Base-by-base conservation (phyloP, 306 rosid genomes). In the Carpinus viminea region DNA sequence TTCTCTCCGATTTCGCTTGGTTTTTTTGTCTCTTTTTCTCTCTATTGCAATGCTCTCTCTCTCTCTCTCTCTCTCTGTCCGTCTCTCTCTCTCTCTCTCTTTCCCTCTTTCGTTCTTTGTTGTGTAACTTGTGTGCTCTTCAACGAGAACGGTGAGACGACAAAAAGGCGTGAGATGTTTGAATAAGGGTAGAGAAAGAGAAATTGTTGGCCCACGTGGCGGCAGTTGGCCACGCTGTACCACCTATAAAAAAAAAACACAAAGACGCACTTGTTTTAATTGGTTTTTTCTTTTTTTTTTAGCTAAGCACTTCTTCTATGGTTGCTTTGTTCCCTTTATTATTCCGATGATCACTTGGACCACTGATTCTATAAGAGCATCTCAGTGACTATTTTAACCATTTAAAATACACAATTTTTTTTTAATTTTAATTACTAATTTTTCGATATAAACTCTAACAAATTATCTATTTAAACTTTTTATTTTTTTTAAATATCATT, bases 171-270 rank as follows among this genome's bases (percentile, higher is more conserved):
- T 2, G 64, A 70, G 36, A 6, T 52, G 41, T 56, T 15, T 43
- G 16, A 51, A 34, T 12, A 47, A 66, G 18, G 34, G 9, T 0
- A 1, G 72, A 70, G 70, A 65, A 70, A 62, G 76, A 8, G 26
- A 43, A 69, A 1, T 69, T 17, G 82, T 46, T 24, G 76, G 54
- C 61, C 72, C 80, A 86, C 82, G 86, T 79, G 77, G 76, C 74
- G 9, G 4, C 8, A 3, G 26, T 2, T 31, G 7, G 78, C 72
- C 84, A 79, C 72, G 78, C 8, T 82, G 82, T 21, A 64, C 76
- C 62, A 68, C 31, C 24, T 4, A 9, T 3, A 24, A 10, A 57
- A 21, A 59, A 57, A 3, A 57, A 3, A 20, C 6, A 21, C 3
- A 8, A 0, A 57, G 24, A 8, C 52, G 12, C 52, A 48, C 52